Percentiles rank a stretch among this genome's conserved stretches.
Conservation (phyloP, 192 early-diverging fungal genomes). For the Gorgonomyces haynaldii region DNA sequence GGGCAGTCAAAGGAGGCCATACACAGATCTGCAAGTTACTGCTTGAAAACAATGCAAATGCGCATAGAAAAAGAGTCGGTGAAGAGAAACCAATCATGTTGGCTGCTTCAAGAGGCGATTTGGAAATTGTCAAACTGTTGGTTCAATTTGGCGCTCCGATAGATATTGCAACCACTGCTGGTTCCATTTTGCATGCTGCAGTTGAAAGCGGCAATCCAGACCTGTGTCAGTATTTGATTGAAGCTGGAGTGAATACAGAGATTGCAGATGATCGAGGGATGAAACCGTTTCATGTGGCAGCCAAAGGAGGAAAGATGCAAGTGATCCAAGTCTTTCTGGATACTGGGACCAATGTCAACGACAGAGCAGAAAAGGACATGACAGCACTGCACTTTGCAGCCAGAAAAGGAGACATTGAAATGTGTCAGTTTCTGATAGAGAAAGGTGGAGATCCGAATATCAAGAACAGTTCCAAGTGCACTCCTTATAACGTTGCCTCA, state of each 20-base stretch:
- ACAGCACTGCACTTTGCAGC: slow-evolving; percentile 1
- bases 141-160: slow-evolving; percentile 29
- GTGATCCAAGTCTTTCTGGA: slow-evolving; percentile 2
- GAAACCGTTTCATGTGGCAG: too few species aligned
- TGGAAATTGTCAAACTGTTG: slow-evolving; percentile 19
- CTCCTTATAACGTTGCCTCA: too few species aligned
- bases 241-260: too few species aligned
- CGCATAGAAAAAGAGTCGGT: slow-evolving; percentile 1
- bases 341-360: background rate
- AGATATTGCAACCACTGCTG: too few species aligned
- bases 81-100: slow-evolving; percentile 28
- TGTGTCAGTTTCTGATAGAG: background rate
- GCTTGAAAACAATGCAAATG: background rate
- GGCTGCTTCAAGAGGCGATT: slow-evolving; percentile 29
- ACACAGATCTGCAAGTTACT: background rate
- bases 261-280: too few species aligned
- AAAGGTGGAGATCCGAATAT: too few species aligned
- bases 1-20: background rate
- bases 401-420: background rate
- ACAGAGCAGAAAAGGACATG: too few species aligned
- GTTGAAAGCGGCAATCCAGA: too few species aligned
- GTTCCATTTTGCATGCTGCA: too few species aligned
- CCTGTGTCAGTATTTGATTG: too few species aligned
- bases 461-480: too few species aligned
- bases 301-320: too few species aligned